Percentiles rank a stretch among this genome's conserved stretches.
phyloP scores from a whole-genome alignment of 2,329 filamentous ascomycete genomes.

The Scedosporium aurantiacum region DNA sequence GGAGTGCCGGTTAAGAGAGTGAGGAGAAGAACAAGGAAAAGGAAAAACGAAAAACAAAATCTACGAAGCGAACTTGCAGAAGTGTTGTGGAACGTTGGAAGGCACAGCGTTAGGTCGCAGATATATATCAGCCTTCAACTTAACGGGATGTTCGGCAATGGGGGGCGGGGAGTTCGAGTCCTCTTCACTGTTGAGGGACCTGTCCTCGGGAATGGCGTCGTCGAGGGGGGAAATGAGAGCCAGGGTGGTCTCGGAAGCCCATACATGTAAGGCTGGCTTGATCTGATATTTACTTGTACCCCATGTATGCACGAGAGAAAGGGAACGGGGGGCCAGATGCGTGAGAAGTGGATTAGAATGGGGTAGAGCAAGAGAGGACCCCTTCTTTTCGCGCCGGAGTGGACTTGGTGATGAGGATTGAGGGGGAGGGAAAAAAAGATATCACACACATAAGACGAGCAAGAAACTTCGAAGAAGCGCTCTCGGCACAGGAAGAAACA shows the following conservation, averaged over 20 bases:
- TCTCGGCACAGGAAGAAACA: not conserved
- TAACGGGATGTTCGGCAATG: not conserved
- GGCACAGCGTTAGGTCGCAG: not conserved
- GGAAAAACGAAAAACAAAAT: not conserved
- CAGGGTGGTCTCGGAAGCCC: not conserved
- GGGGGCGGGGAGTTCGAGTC: not conserved
- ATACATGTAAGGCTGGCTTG: not conserved
- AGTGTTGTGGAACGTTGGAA: not conserved
- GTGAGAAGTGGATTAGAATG: too few species aligned
- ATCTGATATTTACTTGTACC: not conserved
- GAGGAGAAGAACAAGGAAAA: not conserved
- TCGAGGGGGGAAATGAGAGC: not conserved
- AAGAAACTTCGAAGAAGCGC: not conserved
- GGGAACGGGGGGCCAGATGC: not conserved
- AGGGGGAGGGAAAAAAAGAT: not conserved
- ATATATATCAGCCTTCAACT: slow-evolving; percentile 2
- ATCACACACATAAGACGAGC: not conserved
- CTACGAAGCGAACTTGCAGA: not conserved
- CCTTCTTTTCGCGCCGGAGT: not conserved
- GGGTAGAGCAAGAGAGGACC: not conserved
- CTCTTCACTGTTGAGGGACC: not conserved
- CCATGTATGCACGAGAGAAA: not conserved
- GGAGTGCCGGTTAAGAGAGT: not conserved
- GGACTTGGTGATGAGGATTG: not conserved
- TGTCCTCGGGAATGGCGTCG: not conserved